These are phyloP conservation scores for Vigna trinervia DNA, from an alignment of 306 rosid species.

Conservation along the genomic window DNA sequence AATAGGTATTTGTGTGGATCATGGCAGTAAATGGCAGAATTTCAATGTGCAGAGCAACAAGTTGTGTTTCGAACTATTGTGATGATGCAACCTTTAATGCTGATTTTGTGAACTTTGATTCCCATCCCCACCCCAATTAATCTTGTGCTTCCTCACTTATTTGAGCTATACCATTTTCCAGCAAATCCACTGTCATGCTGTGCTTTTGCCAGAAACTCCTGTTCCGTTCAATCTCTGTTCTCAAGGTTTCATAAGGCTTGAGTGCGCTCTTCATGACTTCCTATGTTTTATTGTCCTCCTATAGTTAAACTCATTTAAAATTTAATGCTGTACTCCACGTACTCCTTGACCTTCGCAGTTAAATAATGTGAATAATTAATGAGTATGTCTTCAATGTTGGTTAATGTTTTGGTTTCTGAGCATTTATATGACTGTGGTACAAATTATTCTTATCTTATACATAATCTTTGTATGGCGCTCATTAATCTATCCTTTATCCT, in stretches of 20 bases:
- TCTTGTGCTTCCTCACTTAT: background rate
- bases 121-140: background rate
- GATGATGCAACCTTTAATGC: background rate
- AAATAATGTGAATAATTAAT: background rate
- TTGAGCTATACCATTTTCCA: slow-evolving; percentile 5
- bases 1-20: background rate
- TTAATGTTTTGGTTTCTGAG: background rate
- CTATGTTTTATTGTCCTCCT: background rate
- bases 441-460: background rate
- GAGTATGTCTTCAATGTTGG: background rate
- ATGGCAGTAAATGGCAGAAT: background rate
- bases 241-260: background rate
- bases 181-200: background rate
- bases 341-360: background rate
- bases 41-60: slow-evolving; percentile 8
- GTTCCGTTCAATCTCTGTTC: background rate
- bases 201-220: background rate
- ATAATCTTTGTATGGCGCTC: background rate
- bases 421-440: background rate
- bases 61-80: background rate
- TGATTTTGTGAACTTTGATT: background rate
- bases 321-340: background rate
- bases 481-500: background rate
- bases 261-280: background rate
- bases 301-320: background rate